These are phyloP conservation scores for Sugiyamaella chiloensis DNA, from an alignment of 805 yeast genomes.

Conservation along the genomic window DNA sequence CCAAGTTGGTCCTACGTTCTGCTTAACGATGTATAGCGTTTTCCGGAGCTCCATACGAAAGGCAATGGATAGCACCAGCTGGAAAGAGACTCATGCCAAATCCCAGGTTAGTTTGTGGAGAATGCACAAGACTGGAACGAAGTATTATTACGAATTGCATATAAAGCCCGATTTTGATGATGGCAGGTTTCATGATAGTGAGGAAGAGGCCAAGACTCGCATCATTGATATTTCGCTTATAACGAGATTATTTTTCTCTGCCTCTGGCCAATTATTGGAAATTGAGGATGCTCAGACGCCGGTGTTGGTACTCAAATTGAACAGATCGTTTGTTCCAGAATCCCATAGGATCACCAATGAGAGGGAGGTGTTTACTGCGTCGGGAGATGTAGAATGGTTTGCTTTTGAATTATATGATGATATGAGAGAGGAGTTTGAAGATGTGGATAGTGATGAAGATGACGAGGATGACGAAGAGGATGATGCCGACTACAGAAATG, in stretches of 20 bases:
- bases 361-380: slow-evolving; percentile 20
- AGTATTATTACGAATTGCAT: slow-evolving; percentile 44
- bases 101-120: slow-evolving; percentile 45
- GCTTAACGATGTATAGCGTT: slow-evolving; percentile 55
- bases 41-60: slow-evolving; percentile 36
- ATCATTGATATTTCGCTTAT: slow-evolving; percentile 42
- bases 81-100: slow-evolving; percentile 72
- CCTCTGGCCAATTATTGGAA: slow-evolving; percentile 62
- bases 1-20: slow-evolving; percentile 60
- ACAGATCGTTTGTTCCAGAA: slow-evolving; percentile 23
- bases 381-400: slow-evolving; percentile 43
- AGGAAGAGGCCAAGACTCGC: slow-evolving; percentile 43
- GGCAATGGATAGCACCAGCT: slow-evolving; percentile 46
- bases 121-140: slow-evolving; percentile 13
- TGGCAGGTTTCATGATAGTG: slow-evolving; percentile 65
- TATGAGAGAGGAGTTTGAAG: slow-evolving; percentile 29
- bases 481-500: slow-evolving; percentile 26
- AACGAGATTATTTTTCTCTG: slow-evolving; percentile 59
- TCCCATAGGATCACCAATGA: slow-evolving; percentile 14
- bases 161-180: slow-evolving; percentile 63
- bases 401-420: slow-evolving; percentile 46
- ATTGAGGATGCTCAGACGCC: slow-evolving; percentile 62
- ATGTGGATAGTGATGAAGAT: slow-evolving; percentile 32
- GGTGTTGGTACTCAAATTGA: slow-evolving; percentile 59
- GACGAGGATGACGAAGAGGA: slow-evolving; percentile 12